Percentiles rank a stretch among this genome's conserved stretches.
Conservation (phyloP, 768 basidiomycete species). For the Suillus lakei region DNA sequence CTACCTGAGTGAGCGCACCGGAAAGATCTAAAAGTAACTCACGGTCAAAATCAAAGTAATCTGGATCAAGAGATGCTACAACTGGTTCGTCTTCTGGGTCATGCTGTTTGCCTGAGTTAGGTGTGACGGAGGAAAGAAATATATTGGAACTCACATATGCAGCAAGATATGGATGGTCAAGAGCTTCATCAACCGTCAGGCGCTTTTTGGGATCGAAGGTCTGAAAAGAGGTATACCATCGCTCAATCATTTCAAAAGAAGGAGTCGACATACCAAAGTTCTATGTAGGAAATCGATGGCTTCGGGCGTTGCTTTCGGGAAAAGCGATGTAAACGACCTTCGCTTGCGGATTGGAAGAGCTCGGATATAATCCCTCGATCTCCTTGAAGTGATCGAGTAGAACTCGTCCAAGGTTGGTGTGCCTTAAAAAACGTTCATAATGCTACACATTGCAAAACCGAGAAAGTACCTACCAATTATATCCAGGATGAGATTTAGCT, state of each 20-base stretch:
- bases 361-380: slow-evolving; percentile 88
- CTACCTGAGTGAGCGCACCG: slow-evolving; percentile 11
- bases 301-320: slow-evolving; percentile 75
- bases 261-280: slow-evolving; percentile 62
- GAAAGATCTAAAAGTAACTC: slow-evolving; percentile 30
- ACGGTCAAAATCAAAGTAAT: slow-evolving; percentile 93
- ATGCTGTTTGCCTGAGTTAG: slow-evolving; percentile 49
- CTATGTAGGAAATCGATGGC: slow-evolving; percentile 75
- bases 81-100: slow-evolving; percentile 90
- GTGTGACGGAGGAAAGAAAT: not conserved
- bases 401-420: slow-evolving; percentile 92
- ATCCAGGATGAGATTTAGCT: slow-evolving; percentile 86
- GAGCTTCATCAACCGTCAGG: slow-evolving; percentile 79
- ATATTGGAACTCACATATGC: slow-evolving; percentile 59
- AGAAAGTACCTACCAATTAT: slow-evolving; percentile 61
- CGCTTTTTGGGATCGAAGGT: slow-evolving; percentile 91
- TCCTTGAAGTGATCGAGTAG: slow-evolving; percentile 83
- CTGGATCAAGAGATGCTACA: slow-evolving; percentile 77
- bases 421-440: slow-evolving; percentile 43
- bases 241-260: slow-evolving; percentile 28
- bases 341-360: slow-evolving; percentile 84
- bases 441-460: slow-evolving; percentile 12
- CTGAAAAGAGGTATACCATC: slow-evolving; percentile 31
- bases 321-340: slow-evolving; percentile 69
- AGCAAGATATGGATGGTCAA: slow-evolving; percentile 81